Base-by-base conservation (phyloP, 2,329 filamentous ascomycete genomes). In the Sclerotinia sclerotiorum region DNA sequence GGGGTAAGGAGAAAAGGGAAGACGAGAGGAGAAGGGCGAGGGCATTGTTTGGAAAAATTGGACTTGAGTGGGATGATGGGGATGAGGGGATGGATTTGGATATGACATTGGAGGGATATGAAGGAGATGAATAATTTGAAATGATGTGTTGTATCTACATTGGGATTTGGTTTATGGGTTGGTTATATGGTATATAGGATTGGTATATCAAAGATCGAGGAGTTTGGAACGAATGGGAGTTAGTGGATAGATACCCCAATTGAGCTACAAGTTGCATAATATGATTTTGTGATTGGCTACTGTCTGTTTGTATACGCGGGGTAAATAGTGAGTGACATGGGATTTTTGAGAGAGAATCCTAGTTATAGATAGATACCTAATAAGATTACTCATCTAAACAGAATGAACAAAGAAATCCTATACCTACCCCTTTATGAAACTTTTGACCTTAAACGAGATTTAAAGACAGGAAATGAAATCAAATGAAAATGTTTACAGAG, bases 11-110 rank as follows among this genome's bases (percentile, higher is more conserved):
- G 29, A 73, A 58, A 15, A 71, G 70, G 21, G 72, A 75, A 15
- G 77, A 80, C 27, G 77, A 79, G 52, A 75, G 77, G 32, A 74
- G 75, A 15, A 75, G 75, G 71, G 82, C 82, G 0, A 75, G 77
- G 66, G 71, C 63, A 2, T 72, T 80, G 19, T 83, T 85, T 70
- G 68, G 73, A 17, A 80, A 75, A 71, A 79, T 82, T 69, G 61
- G 56, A 8, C 70, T 68, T 17, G 69, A 73, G 62, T 73, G 73
- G 21, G 75, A 73, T 8, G 66, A 69, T 27, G 67, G 68, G 19
- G 69, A 68, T 55, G 72, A 72, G 32, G 69, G 71, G 24, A 62
- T 65, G 57, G 68, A 70, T 39, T 55, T 72, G 13, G 65, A 60
- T 51, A 66, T 69, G n/a, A 69, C 44, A 8, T 52, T 67, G 42